A percentile compares a stretch with the other conserved stretches of the same genome.
phyloP scores from a whole-genome alignment of 106 monocot genomes.

The Gastrodia elata region DNA sequence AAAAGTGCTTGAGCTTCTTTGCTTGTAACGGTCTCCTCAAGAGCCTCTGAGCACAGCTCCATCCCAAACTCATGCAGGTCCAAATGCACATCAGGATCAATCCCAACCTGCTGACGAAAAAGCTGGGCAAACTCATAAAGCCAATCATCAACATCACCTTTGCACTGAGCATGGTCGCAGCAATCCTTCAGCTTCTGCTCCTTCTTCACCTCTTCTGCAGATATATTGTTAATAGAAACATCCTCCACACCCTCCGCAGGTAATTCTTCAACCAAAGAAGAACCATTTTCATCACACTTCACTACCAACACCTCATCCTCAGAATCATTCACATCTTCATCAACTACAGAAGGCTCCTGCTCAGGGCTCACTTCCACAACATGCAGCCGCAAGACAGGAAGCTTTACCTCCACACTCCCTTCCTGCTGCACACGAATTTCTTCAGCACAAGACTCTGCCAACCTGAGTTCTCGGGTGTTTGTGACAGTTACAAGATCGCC shows the following conservation, averaged over 20 bases:
- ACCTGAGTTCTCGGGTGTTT: constrained; percentile 54
- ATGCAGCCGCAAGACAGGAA: constrained; percentile 53
- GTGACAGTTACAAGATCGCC: constrained; percentile 91
- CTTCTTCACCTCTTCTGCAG: constrained; percentile 23
- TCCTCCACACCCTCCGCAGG: constrained; percentile 6
- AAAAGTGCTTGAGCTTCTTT: constrained; percentile 88
- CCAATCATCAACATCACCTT: constrained; percentile 95
- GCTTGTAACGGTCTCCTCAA: constrained; percentile 79
- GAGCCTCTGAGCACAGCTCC: constrained; percentile 91
- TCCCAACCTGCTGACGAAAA: constrained; percentile 88
- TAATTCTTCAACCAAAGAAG: constrained; percentile 12
- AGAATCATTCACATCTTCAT: constrained; percentile 29
- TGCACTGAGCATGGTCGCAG: constrained; percentile 68
- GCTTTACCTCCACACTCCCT: constrained; percentile 12
- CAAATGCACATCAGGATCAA: constrained; percentile 89
- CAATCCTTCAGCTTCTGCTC: constrained; percentile 45
- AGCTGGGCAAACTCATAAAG: constrained; percentile 85
- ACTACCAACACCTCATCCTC: constrained; percentile 21
- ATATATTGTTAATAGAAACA: constrained; percentile 10
- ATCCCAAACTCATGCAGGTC: constrained; percentile 96
- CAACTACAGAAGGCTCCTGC: constrained; percentile 53
- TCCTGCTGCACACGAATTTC: constrained; percentile 8
- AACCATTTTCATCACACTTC: constrained; percentile 21
- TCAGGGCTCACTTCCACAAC: constrained; percentile 78
- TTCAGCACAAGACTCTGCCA: constrained; percentile 52